phyloP scores from a whole-genome alignment of 441 rosid genomes.

The Gossypium lobatum region DNA sequence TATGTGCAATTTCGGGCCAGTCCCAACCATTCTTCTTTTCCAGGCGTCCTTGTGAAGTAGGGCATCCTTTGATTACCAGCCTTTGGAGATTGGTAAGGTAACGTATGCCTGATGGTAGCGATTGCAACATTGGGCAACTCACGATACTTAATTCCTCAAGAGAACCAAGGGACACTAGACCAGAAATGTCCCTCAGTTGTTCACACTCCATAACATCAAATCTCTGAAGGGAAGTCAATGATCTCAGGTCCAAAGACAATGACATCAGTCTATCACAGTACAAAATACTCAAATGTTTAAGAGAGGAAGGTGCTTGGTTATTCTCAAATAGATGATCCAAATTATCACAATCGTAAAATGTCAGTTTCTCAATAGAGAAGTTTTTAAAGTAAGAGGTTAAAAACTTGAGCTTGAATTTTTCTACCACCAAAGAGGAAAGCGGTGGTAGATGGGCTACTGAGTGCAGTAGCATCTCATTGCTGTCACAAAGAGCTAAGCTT shows the following conservation, averaged over 20 bases:
- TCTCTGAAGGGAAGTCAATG: conserved; percentile 3
- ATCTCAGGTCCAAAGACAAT: background rate
- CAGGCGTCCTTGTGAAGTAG: background rate
- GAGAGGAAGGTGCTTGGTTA: background rate
- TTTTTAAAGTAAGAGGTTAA: background rate
- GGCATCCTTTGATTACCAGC: conserved; percentile 5
- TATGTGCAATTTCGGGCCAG: background rate
- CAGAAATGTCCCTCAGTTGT: background rate
- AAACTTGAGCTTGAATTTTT: background rate
- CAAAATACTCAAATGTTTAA: conserved; percentile 8
- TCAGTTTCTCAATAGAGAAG: background rate
- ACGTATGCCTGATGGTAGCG: background rate
- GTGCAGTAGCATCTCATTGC: conserved; percentile 9
- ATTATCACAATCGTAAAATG: background rate
- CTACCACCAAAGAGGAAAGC: conserved; percentile 3
- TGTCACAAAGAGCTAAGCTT: conserved; percentile 12
- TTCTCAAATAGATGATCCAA: background rate
- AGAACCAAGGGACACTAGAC: background rate
- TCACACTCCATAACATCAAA: conserved; percentile 1
- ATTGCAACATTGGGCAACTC: conserved; percentile 5
- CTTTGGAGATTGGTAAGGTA: background rate
- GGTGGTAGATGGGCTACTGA: background rate
- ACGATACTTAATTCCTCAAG: conserved; percentile 5
- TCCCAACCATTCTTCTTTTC: background rate
- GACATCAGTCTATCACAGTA: conserved; percentile 9